A percentile compares a stretch with the other conserved stretches of the same genome.
Conservation (phyloP, 2,329 filamentous ascomycete genomes). For the Aspergillus jensenii region DNA sequence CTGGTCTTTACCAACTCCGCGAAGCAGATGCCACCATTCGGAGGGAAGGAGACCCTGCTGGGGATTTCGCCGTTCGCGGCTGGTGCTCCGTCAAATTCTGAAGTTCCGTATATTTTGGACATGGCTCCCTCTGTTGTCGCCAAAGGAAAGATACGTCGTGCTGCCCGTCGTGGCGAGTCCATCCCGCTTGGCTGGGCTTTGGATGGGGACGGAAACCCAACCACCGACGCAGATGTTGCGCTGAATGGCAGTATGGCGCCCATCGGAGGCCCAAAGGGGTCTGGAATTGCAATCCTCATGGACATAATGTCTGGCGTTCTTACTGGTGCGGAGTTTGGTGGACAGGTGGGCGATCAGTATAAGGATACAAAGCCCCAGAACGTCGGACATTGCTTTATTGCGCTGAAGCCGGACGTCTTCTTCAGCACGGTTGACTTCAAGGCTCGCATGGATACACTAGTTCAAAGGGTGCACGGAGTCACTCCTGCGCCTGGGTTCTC, state of each 20-base stretch:
- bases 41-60: constrained; percentile 66
- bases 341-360: constrained; percentile 75
- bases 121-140: constrained; percentile 48
- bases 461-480: constrained; percentile 51
- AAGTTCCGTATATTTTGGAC: constrained; percentile 58
- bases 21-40: constrained; percentile 70
- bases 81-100: constrained; percentile 65
- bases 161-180: constrained; percentile 40
- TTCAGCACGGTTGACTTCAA: constrained; percentile 69
- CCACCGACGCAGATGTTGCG: constrained; percentile 68
- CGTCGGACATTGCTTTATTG: constrained; percentile 72
- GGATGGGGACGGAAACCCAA: constrained; percentile 65
- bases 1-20: constrained; percentile 71
- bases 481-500: constrained; percentile 56
- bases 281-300: constrained; percentile 78
- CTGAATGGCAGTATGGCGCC: constrained; percentile 78
- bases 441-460: constrained; percentile 57
- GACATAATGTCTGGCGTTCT: constrained; percentile 77
- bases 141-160: constrained; percentile 47
- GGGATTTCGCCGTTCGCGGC: constrained; percentile 73
- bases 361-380: constrained; percentile 67
- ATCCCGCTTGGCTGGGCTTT: constrained; percentile 67
- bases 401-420: constrained; percentile 72
- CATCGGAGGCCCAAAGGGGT: constrained; percentile 82
- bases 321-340: constrained; percentile 75